phyloP scores from a whole-genome alignment of 1,139 yeast genomes.

The Zhuliangozyma blackwelliae region DNA sequence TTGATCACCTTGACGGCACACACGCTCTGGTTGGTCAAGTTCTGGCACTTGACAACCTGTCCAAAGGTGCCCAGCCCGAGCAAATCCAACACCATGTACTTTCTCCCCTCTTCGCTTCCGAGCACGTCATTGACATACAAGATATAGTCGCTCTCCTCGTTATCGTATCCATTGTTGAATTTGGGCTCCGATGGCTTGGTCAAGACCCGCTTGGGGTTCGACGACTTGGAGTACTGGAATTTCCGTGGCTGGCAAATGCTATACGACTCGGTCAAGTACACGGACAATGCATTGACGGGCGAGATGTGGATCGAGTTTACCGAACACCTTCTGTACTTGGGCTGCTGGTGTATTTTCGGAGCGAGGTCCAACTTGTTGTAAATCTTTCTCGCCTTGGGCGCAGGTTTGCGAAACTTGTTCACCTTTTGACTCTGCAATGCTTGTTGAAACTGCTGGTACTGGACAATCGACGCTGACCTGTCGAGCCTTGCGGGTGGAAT shows the following conservation, averaged over 20 bases:
- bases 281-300: slow-evolving; percentile 82
- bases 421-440: slow-evolving; percentile 23
- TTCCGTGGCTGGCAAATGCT: slow-evolving; percentile 78
- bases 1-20: slow-evolving; percentile 95
- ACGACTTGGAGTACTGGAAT: slow-evolving; percentile 77
- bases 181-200: slow-evolving; percentile 90
- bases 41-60: slow-evolving; percentile 96
- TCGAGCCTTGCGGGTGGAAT: slow-evolving; percentile 16
- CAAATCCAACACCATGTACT: slow-evolving; percentile 83
- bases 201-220: slow-evolving; percentile 86
- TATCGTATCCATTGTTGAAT: slow-evolving; percentile 80
- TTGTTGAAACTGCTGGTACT: slow-evolving; percentile 37
- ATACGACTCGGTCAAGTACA: slow-evolving; percentile 74
- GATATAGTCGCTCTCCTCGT: slow-evolving; percentile 85
- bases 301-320: slow-evolving; percentile 75
- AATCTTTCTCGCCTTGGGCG: slow-evolving; percentile 38
- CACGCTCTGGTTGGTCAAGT: slow-evolving; percentile 78
- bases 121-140: slow-evolving; percentile 89
- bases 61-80: slow-evolving; percentile 98
- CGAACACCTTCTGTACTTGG: slow-evolving; percentile 78
- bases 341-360: slow-evolving; percentile 61
- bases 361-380: slow-evolving; percentile 49
- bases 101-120: slow-evolving; percentile 83
- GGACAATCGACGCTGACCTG: slow-evolving; percentile 34
- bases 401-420: slow-evolving; percentile 24